phyloP scores from a whole-genome alignment of 2,329 filamentous ascomycete species.

The Calonectria naviculata region DNA sequence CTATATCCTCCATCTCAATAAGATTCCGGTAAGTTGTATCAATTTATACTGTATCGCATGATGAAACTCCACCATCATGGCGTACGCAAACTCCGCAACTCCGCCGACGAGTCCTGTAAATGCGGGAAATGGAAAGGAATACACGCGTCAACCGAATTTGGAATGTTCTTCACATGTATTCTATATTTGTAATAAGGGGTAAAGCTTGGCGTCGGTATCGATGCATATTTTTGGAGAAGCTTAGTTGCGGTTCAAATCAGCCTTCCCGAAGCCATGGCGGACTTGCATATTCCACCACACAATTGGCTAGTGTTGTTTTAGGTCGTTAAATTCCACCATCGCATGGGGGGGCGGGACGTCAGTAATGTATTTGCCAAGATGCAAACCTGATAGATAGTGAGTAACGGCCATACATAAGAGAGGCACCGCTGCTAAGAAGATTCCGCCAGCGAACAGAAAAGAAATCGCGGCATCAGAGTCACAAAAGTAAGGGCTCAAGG shows the following conservation, averaged over 20 bases:
- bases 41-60: background rate
- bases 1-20: background rate
- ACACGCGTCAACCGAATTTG: background rate
- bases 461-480: background rate
- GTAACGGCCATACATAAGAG: background rate
- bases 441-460: background rate
- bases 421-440: background rate
- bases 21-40: background rate
- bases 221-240: background rate
- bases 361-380: background rate
- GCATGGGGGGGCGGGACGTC: no score
- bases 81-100: conserved; percentile 9
- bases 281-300: background rate
- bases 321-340: no score
- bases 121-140: background rate
- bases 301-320: background rate
- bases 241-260: background rate
- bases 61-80: no score
- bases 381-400: background rate
- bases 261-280: background rate
- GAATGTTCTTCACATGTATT: no score
- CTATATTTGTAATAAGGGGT: background rate
- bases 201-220: background rate
- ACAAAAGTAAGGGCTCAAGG: background rate
- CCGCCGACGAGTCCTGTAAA: background rate